phyloP scores from a whole-genome alignment of 331 rosid species.

The Telfairia occidentalis region DNA sequence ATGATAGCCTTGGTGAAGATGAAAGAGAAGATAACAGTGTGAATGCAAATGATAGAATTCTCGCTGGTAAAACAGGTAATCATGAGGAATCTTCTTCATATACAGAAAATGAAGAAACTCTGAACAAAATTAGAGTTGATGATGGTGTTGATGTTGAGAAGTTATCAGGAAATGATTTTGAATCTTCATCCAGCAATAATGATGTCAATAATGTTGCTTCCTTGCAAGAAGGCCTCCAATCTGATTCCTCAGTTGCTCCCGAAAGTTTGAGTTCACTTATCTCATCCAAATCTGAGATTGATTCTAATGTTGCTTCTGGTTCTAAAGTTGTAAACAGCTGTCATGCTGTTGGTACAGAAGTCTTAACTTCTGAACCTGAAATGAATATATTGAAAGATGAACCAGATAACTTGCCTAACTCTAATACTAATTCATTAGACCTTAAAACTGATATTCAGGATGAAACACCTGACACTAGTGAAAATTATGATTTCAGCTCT shows the following conservation, averaged over 20 bases:
- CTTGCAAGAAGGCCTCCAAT: slow-evolving; percentile 31
- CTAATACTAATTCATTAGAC: slow-evolving; percentile 26
- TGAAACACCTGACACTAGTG: slow-evolving; percentile 29
- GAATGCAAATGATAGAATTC: slow-evolving; percentile 27
- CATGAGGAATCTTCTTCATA: slow-evolving; percentile 34
- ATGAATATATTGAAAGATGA: slow-evolving; percentile 31
- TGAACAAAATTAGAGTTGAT: slow-evolving; percentile 29
- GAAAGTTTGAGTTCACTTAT: slow-evolving; percentile 18
- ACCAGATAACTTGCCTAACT: slow-evolving; percentile 22
- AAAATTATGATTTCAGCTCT: slow-evolving; percentile 22
- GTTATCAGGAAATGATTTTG: slow-evolving; percentile 26
- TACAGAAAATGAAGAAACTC: slow-evolving; percentile 36
- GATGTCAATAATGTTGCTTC: slow-evolving; percentile 30
- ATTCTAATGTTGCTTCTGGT: slow-evolving; percentile 35
- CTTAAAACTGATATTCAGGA: slow-evolving; percentile 32
- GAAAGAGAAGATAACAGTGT: slow-evolving; percentile 18
- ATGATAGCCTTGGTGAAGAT: slow-evolving; percentile 20
- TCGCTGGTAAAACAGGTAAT: slow-evolving; percentile 36
- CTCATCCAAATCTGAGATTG: slow-evolving; percentile 37
- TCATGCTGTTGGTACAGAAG: slow-evolving; percentile 28
- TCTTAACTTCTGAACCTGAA: slow-evolving; percentile 30
- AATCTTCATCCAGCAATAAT: slow-evolving; percentile 28
- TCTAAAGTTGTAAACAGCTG: slow-evolving; percentile 34
- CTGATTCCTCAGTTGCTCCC: slow-evolving; percentile 27
- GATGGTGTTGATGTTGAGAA: slow-evolving; percentile 30